Percentiles rank a stretch among this genome's conserved stretches.
Evolutionary conservation across 2,329 filamentous ascomycete species (phyloP).

Genomic region (Hypoxylon sp.): DNA sequence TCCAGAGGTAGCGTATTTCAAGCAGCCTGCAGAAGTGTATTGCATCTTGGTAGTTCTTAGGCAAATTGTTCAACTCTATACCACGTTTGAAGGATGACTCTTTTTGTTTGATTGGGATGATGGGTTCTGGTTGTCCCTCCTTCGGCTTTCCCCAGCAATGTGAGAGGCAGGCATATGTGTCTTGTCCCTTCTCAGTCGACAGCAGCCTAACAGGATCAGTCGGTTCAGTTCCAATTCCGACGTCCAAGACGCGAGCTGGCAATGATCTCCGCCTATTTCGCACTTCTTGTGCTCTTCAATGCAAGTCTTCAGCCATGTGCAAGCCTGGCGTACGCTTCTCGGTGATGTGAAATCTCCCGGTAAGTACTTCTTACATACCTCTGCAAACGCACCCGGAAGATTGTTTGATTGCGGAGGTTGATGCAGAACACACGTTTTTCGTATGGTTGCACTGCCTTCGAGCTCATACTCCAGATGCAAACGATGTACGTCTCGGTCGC

Average conservation of each 20-base stretch:
- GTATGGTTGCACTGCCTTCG: constrained; percentile 7
- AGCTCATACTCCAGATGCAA: constrained; percentile 8
- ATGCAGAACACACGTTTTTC: constrained; percentile 11
- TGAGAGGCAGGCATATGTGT: constrained; percentile 18
- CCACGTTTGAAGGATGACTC: background rate
- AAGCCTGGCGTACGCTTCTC: background rate
- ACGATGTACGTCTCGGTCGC: constrained; percentile 1
- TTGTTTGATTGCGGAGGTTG: background rate
- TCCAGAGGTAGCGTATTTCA: constrained; percentile 34
- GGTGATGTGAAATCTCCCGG: constrained; percentile 6
- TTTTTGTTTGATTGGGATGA: constrained; percentile 3
- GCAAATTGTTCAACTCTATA: constrained; percentile 1
- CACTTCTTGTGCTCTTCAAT: constrained; percentile 14
- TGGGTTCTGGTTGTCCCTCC: constrained; percentile 6
- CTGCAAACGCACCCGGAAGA: background rate
- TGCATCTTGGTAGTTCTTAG: constrained; percentile 4
- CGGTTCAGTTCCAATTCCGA: background rate
- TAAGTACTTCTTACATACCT: constrained; percentile 12
- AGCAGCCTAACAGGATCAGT: constrained; percentile 6
- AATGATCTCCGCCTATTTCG: constrained; percentile 3
- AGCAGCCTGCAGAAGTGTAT: background rate
- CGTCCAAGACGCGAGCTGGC: constrained; percentile 12
- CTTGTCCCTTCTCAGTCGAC: background rate
- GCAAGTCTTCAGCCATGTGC: constrained; percentile 12
- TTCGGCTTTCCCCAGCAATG: constrained; percentile 21